Evolutionary conservation across 768 basidiomycete genomes (phyloP).

Genomic region (Termitomyces bulborhizus): DNA sequence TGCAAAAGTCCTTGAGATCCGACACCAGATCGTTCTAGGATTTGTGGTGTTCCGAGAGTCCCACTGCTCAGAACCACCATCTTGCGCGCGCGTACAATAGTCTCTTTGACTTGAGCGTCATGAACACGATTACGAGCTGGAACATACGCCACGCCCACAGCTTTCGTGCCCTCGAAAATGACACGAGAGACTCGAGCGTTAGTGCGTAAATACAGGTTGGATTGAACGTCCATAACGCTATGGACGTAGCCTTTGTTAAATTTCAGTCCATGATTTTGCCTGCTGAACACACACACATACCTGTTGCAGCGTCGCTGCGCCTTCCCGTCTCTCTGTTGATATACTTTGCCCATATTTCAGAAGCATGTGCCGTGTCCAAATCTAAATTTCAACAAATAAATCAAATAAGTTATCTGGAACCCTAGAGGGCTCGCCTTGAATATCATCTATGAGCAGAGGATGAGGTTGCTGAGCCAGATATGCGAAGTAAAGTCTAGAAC

Average conservation of each 20-base stretch:
- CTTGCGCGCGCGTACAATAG: conserved; percentile 61
- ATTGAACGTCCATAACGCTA: conserved; percentile 64
- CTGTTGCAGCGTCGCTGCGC: conserved; percentile 66
- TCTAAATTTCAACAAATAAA: conserved; percentile 25
- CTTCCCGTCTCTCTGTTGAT: conserved; percentile 70
- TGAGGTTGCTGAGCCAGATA: background rate
- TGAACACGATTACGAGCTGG: conserved; percentile 55
- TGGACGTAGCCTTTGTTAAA: conserved; percentile 49
- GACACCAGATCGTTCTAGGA: conserved; percentile 69
- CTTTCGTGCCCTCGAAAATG: conserved; percentile 67
- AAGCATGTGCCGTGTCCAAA: conserved; percentile 50
- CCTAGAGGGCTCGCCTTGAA: conserved; percentile 36
- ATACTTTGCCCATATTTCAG: conserved; percentile 75
- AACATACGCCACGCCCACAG: conserved; percentile 67
- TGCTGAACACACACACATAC: conserved; percentile 21
- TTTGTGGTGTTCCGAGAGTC: conserved; percentile 67
- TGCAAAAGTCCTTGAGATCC: conserved; percentile 48
- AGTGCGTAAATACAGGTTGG: conserved; percentile 59
- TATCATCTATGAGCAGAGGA: conserved; percentile 41
- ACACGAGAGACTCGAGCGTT: conserved; percentile 65
- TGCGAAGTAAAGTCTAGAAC: conserved; percentile 9
- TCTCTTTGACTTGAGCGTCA: conserved; percentile 46
- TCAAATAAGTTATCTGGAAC: background rate
- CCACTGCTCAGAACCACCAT: conserved; percentile 61
- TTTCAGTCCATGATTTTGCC: background rate